Base-by-base conservation (phyloP, 805 yeast genomes). In the Ogataea nitratoaversa region DNA sequence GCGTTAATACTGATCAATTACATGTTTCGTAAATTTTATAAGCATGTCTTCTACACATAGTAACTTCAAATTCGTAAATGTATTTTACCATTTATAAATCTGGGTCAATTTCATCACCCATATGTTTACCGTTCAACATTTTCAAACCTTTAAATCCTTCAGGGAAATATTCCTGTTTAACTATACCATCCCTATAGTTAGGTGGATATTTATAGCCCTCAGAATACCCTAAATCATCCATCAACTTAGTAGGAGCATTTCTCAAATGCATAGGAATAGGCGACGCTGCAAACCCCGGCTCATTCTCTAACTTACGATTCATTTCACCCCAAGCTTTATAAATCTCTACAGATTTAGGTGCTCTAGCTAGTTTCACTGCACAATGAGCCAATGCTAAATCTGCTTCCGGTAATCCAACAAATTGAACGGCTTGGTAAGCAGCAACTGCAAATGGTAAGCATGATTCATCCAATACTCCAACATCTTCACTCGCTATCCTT, bases 331-430 rank as follows among this genome's bases (percentile, higher is more conserved):
- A 81, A 0, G 90, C 95, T 42, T 89, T 68, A 56, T 93, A 93
- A 0, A 93, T 79, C 53, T 82, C 83, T 5, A 93, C 89, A 8
- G 95, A 84, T 60, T 93, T 93, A 0, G 80, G 78, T 0, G 97
- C 95, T 39, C 78, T 65, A 0, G 97, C 95, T 19, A 93, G 66
- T 50, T 90, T 85, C n/a, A 84, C 88, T 1, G 95, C 90, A 62
- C 96, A 89, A 52, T 93, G 98, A 0, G 89, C 98, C 32, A 93
- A 63, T 6, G 88, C 79, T 19, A 86, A 70, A 57, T 90, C 95
- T 2, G 93, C 91, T 55, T 93, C 99, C 0, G 99, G 99, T 74
- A 93, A 69, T 0, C 99, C 99, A 17, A 93, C 74, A 60, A 84
- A 85, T 65, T 87, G 89, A 3, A 86, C 82, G 0, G 97, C 88